Evolutionary conservation across 2,329 filamentous ascomycete species (phyloP).

Genomic region (Colletotrichum orbiculare): DNA sequence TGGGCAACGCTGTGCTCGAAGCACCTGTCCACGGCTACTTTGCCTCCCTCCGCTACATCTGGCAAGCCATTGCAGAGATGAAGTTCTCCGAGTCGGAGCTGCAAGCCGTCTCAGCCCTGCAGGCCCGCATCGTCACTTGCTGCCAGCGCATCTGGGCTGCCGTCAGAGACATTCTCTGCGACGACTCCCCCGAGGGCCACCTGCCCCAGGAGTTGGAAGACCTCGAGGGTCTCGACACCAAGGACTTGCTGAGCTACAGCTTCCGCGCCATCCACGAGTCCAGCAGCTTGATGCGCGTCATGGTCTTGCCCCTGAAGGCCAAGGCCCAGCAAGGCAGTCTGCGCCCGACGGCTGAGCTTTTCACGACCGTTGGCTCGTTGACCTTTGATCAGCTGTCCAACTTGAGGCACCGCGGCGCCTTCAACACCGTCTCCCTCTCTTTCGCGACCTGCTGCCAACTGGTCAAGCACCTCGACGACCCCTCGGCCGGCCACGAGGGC

Average conservation of each 20-base stretch:
- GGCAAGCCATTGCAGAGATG: constrained; percentile 60
- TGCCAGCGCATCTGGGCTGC: constrained; percentile 80
- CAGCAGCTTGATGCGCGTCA: constrained; percentile 77
- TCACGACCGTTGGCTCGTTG: constrained; percentile 75
- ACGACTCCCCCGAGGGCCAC: constrained; percentile 94
- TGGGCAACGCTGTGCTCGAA: constrained; percentile 73
- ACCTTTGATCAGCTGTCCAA: constrained; percentile 86
- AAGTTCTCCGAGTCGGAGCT: constrained; percentile 52
- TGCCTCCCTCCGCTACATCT: constrained; percentile 70
- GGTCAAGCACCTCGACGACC: constrained; percentile 58
- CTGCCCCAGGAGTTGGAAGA: constrained; percentile 81
- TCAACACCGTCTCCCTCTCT: constrained; percentile 90
- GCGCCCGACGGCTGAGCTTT: constrained; percentile 63
- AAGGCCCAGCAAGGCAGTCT: constrained; percentile 56
- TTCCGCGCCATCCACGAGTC: constrained; percentile 96
- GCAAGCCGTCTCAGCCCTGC: constrained; percentile 52
- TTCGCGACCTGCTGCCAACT: constrained; percentile 83
- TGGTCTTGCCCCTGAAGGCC: constrained; percentile 66
- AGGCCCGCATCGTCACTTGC: constrained; percentile 66
- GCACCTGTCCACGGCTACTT: constrained; percentile 78
- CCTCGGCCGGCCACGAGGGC: constrained; percentile 34
- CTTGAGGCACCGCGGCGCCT: constrained; percentile 89
- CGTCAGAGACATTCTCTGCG: constrained; percentile 83
- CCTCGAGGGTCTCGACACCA: constrained; percentile 78
- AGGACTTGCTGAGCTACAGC: constrained; percentile 92